Evolutionary conservation across 257 asterid species (phyloP).

Genomic region (Petunia axillaris): DNA sequence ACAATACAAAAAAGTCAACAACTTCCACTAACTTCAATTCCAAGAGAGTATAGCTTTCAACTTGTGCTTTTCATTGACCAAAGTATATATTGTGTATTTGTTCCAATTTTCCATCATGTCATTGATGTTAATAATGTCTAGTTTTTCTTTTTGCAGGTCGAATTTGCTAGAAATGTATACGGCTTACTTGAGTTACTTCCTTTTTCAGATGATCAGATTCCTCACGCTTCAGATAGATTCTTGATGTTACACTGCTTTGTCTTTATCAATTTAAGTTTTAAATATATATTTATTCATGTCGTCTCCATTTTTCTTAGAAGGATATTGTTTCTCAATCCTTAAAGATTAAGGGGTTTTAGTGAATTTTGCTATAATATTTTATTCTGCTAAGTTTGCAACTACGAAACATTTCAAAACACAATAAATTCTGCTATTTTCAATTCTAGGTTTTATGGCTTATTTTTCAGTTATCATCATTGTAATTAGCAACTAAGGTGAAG

Average conservation of each 20-base stretch:
- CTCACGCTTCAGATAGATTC: constrained; percentile 12
- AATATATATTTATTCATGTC: not conserved
- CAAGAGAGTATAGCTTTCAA: not conserved
- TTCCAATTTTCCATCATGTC: not conserved
- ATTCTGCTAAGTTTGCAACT: too few species aligned
- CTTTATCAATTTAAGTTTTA: not conserved
- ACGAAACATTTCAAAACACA: too few species aligned
- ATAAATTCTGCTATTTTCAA: too few species aligned
- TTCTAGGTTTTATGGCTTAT: too few species aligned
- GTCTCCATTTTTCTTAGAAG: not conserved
- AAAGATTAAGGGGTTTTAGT: too few species aligned
- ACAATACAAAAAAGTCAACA: not conserved
- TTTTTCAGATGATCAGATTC: not conserved
- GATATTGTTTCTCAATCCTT: too few species aligned
- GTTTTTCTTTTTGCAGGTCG: not conserved
- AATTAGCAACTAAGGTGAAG: not conserved
- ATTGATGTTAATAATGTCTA: too few species aligned
- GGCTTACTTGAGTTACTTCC: constrained; percentile 16
- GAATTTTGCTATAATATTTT: too few species aligned
- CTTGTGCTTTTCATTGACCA: not conserved
- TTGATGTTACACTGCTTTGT: not conserved
- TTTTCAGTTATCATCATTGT: not conserved
- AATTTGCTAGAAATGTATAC: not conserved
- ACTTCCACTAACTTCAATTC: constrained; percentile 7
- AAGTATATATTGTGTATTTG: not conserved